Conservation (phyloP, 805 yeast species). For the Pichia sporocuriosa region DNA sequence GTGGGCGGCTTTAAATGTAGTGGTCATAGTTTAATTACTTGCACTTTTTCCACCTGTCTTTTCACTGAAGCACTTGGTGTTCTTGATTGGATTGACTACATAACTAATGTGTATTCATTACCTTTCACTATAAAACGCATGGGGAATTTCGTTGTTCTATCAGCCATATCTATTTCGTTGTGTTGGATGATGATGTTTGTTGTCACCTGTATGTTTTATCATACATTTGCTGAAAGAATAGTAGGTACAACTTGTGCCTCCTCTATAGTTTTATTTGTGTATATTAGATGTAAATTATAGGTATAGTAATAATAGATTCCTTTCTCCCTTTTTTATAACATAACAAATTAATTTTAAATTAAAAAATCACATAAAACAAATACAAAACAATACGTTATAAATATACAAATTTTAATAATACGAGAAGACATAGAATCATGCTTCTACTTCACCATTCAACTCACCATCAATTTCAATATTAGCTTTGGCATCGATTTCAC, state of each 20-base stretch:
- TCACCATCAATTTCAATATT: too few relatives aligned
- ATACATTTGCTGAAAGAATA: slow-evolving; percentile 40
- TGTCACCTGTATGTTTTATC: slow-evolving; percentile 44
- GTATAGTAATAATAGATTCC: not conserved
- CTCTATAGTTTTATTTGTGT: slow-evolving; percentile 26
- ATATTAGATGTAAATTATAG: slow-evolving; percentile 14
- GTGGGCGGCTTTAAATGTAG: slow-evolving; percentile 35
- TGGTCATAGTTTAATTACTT: slow-evolving; percentile 36
- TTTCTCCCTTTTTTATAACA: too few relatives aligned
- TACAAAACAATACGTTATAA: not conserved
- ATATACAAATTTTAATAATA: not conserved
- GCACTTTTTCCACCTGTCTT: slow-evolving; percentile 29
- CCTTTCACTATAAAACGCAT: not conserved
- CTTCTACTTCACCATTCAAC: too few relatives aligned
- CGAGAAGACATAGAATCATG: too few relatives aligned
- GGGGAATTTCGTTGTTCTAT: not conserved
- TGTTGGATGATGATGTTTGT: slow-evolving; percentile 35
- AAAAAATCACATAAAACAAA: not conserved
- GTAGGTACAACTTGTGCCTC: slow-evolving; percentile 38
- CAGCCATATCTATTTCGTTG: not conserved
- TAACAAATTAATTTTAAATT: not conserved
- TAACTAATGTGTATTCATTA: not conserved
- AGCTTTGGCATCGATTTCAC: not conserved
- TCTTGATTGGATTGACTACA: slow-evolving; percentile 8
- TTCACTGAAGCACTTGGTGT: slow-evolving; percentile 17